These are phyloP conservation scores for Pseudocohnilembus persalinus DNA, from an alignment of 169 alveolate species.

Conservation along the genomic window DNA sequence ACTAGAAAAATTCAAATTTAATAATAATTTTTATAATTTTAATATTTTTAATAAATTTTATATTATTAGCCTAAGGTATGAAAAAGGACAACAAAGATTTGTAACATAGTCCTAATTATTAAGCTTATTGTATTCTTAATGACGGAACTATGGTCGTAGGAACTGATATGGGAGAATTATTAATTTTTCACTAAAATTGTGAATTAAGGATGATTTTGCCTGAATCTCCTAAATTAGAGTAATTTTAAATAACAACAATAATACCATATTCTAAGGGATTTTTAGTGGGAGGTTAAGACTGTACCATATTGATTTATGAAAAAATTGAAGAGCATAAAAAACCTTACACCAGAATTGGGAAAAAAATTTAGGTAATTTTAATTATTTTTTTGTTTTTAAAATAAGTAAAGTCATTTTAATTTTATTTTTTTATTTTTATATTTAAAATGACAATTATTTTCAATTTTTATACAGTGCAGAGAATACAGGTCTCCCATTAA, in stretches of 20 bases:
- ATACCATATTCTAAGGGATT: slow-evolving; percentile 84
- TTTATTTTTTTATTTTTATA: slow-evolving; percentile 31
- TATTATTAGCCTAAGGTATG: too few species aligned
- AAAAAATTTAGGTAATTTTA: slow-evolving; percentile 24
- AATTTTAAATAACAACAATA: slow-evolving; percentile 67
- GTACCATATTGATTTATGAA: slow-evolving; percentile 73
- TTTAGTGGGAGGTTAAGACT: slow-evolving; percentile 84
- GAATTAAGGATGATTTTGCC: slow-evolving; percentile 78
- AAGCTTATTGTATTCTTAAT: slow-evolving; percentile 56
- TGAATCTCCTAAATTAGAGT: slow-evolving; percentile 73
- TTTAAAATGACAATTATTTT: slow-evolving; percentile 37
- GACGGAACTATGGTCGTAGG: slow-evolving; percentile 79
- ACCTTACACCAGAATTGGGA: slow-evolving; percentile 59
- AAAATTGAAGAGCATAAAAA: slow-evolving; percentile 68
- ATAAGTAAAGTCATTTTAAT: slow-evolving; percentile 17
- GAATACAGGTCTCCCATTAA: slow-evolving; percentile 39
- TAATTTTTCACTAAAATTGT: slow-evolving; percentile 77
- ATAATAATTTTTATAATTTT: too few species aligned
- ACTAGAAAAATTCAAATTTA: too few species aligned
- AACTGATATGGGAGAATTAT: slow-evolving; percentile 85
- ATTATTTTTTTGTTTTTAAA: slow-evolving; percentile 4
- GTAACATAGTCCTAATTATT: slow-evolving; percentile 56
- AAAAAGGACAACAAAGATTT: slow-evolving; percentile 65
- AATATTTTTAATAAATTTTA: too few species aligned
- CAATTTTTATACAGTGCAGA: slow-evolving; percentile 31